Conservation (phyloP, 2,329 filamentous ascomycete genomes). For the Monilinia polystroma region DNA sequence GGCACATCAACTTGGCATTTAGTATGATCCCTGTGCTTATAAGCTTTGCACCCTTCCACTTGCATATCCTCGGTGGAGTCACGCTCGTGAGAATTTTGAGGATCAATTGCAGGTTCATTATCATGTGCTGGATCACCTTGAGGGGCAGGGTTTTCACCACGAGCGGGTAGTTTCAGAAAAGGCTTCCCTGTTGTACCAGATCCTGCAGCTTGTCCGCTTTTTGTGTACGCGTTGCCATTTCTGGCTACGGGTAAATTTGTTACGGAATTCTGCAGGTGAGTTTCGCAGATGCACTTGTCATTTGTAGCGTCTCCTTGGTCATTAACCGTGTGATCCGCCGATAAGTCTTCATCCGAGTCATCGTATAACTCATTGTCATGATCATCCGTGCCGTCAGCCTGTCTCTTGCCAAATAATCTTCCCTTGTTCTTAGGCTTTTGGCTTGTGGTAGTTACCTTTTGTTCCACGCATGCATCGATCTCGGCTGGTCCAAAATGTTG, state of each 20-base stretch:
- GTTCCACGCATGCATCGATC: neutral
- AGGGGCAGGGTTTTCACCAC: conserved; percentile 22
- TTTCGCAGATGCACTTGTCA: conserved; percentile 14
- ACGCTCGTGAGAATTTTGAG: conserved; percentile 23
- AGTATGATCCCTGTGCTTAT: conserved; percentile 32
- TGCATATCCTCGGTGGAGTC: conserved; percentile 29
- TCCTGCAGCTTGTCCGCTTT: conserved; percentile 24
- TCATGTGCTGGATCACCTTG: neutral
- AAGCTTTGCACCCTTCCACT: conserved; percentile 35
- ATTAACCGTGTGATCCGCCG: neutral
- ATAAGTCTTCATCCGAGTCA: neutral
- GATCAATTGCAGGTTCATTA: neutral
- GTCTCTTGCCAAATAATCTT: conserved; percentile 9
- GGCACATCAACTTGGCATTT: conserved; percentile 58
- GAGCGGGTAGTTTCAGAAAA: conserved; percentile 46
- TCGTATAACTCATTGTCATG: conserved; percentile 1
- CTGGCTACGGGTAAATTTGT: neutral
- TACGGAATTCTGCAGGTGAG: neutral
- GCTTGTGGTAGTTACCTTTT: neutral
- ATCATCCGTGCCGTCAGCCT: conserved; percentile 14
- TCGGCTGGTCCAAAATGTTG: neutral
- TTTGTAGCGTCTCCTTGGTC: conserved; percentile 24
- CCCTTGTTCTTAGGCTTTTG: neutral
- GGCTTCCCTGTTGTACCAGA: conserved; percentile 49
- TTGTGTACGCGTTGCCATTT: neutral